Evolutionary conservation across 352 stramenopile species (phyloP), one percentile per base, ranked within the genome.

Genomic region (Phytopythium delawarense): DNA sequence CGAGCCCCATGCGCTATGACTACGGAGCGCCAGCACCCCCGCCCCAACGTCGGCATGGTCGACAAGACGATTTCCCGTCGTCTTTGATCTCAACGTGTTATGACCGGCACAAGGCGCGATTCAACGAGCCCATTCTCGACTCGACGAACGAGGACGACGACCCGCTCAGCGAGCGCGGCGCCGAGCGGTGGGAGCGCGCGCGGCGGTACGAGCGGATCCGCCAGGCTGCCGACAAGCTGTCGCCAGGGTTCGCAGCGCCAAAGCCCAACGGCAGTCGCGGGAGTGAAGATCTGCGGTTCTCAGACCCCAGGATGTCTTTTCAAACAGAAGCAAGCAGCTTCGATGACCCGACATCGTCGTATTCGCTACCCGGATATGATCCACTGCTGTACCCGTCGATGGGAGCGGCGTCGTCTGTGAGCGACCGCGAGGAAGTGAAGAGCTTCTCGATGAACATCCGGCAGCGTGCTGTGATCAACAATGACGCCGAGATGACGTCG

Each of bases 401-500:
- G 21, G 55, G 39, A 0, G 40, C n/a, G 16, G 13, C 37, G 7
- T 28, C 62, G 42, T 57, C 62, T 34, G 55, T 71, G 25, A 65
- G 65, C 34, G 76, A 88, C 45, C 76, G 81, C 57, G 81, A 90
- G 69, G 87, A 89, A 55, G 71, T 90, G 1, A 88, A 87, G 57
- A 73, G 72, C 12, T 96, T 93, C 57, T 80, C 78, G 23, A 75
- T 98, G 48, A 94, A 94, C 39, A 72, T 98, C 35, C 81, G 89
- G 20, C 94, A 99, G 66, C 78, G 83, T 16, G 85, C 84, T 2
- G 85, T 99, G 39, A 78, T 96, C 60, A 98, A 98, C 71, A 92
- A 87, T 57, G 90, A 96, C 46, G 81, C 85, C 7, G 92, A 98
- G 49, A 98, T 97, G 79, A 99, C 96, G 23, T 98, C 91, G 32